These are phyloP conservation scores for Cytospora paraplurivora DNA, from an alignment of 2,329 filamentous ascomycete species.

Conservation along the genomic window DNA sequence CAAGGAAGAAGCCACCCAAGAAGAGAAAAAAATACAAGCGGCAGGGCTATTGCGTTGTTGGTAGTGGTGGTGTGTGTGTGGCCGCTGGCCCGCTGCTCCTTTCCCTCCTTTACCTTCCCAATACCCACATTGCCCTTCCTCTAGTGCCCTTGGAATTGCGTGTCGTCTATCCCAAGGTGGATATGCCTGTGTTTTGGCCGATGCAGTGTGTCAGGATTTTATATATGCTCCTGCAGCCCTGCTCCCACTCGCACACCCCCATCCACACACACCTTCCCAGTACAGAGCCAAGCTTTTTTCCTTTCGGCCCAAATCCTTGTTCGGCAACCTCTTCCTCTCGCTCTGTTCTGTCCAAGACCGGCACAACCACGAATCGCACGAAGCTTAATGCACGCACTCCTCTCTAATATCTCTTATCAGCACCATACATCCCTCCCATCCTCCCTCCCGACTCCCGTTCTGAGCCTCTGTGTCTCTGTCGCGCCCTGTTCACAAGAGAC, in stretches of 20 bases:
- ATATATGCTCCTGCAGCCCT: conserved; percentile 31
- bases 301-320: conserved; percentile 6
- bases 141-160: conserved; percentile 20
- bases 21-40: conserved; percentile 2
- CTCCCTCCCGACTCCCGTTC: conserved; percentile 19
- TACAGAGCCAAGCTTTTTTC: conserved; percentile 17
- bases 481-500: neutral
- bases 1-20: conserved; percentile 21
- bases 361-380: neutral
- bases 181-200: conserved; percentile 26
- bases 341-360: conserved; percentile 1
- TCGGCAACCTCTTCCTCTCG: conserved; percentile 23
- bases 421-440: neutral
- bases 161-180: conserved; percentile 18
- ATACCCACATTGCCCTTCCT: conserved; percentile 11
- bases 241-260: conserved; percentile 21
- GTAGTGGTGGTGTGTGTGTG: conserved; percentile 4
- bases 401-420: neutral
- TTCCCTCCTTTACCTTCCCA: conserved; percentile 15
- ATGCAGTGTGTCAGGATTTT: conserved; percentile 32
- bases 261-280: neutral
- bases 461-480: conserved; percentile 30
- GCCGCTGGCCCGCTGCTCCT: conserved; percentile 16
- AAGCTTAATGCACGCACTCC: neutral
- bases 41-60: conserved; percentile 5